A percentile compares a stretch with the other conserved stretches of the same genome.
Evolutionary conservation across 331 rosid species (phyloP).

Genomic region (Acacia pycnantha): DNA sequence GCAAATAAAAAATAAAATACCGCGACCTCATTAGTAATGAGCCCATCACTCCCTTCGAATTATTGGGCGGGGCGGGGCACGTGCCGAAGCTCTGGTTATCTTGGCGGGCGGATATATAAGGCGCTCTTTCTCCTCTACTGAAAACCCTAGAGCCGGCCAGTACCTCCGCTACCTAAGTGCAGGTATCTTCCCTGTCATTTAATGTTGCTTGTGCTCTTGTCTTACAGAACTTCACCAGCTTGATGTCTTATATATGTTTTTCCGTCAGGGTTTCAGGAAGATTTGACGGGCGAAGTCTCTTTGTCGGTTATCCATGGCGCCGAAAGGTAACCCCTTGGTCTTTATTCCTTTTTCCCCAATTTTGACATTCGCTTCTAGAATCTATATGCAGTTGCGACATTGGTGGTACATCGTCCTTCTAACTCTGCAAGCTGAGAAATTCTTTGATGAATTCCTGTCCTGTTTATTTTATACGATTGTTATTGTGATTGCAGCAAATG

Average conservation of each 20-base stretch:
- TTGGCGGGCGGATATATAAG: neutral
- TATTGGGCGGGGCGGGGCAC: neutral
- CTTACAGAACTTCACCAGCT: neutral
- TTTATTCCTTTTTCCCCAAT: neutral
- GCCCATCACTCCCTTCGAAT: neutral
- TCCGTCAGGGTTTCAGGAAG: constrained; percentile 31
- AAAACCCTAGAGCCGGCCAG: constrained; percentile 45
- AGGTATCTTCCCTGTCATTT: constrained; percentile 10
- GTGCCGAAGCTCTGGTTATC: neutral
- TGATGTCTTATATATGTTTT: neutral
- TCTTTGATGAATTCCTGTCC: neutral
- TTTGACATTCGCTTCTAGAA: neutral
- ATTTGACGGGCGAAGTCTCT: constrained; percentile 21
- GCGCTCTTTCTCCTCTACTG: neutral
- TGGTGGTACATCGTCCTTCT: neutral
- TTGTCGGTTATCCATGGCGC: constrained; percentile 52
- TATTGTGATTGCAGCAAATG: neutral
- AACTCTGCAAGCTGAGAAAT: neutral
- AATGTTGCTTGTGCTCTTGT: neutral
- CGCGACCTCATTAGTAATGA: neutral
- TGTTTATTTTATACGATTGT: neutral
- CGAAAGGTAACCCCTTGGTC: constrained; percentile 48
- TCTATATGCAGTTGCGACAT: neutral
- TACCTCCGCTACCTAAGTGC: neutral
- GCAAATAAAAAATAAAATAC: neutral